phyloP scores from a whole-genome alignment of 495 filamentous ascomycete species.

The Rhizodiscina lignyota region DNA sequence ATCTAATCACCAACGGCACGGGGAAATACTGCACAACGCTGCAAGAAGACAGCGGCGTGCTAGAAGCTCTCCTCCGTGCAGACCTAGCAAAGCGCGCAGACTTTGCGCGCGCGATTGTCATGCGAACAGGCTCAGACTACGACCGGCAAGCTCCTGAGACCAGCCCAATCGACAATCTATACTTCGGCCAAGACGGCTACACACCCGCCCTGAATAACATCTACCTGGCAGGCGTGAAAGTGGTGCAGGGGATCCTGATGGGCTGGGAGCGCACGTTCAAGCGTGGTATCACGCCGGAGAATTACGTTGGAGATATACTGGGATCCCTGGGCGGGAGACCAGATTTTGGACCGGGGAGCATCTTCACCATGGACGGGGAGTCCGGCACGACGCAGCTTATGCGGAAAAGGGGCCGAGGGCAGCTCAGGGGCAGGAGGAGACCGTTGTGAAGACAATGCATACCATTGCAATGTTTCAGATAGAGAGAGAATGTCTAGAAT shows the following conservation, averaged over 20 bases:
- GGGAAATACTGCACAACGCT: constrained; percentile 53
- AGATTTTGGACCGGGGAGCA: constrained; percentile 55
- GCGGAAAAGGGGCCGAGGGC: too few species aligned
- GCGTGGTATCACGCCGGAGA: constrained; percentile 39
- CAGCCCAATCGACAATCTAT: too few species aligned
- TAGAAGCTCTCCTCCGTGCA: constrained; percentile 48
- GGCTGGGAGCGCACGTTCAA: constrained; percentile 43
- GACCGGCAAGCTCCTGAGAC: too few species aligned
- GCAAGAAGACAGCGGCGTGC: constrained; percentile 60
- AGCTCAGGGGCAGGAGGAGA: too few species aligned
- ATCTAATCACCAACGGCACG: constrained; percentile 47
- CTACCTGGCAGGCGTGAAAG: constrained; percentile 46
- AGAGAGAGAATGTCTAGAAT: too few species aligned
- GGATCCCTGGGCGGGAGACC: constrained; percentile 47
- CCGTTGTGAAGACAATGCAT: too few species aligned
- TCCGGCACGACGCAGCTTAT: too few species aligned
- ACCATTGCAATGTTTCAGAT: too few species aligned
- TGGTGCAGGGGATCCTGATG: constrained; percentile 46
- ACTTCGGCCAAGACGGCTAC: constrained; percentile 37
- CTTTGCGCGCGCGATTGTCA: constrained; percentile 51
- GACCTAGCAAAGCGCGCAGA: constrained; percentile 38
- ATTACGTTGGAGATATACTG: constrained; percentile 62
- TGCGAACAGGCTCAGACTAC: constrained; percentile 60
- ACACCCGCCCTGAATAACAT: constrained; percentile 42
- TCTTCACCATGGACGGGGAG: too few species aligned